Base-by-base conservation (phyloP, 768 basidiomycete genomes). In the Xerocomus potaroensis region DNA sequence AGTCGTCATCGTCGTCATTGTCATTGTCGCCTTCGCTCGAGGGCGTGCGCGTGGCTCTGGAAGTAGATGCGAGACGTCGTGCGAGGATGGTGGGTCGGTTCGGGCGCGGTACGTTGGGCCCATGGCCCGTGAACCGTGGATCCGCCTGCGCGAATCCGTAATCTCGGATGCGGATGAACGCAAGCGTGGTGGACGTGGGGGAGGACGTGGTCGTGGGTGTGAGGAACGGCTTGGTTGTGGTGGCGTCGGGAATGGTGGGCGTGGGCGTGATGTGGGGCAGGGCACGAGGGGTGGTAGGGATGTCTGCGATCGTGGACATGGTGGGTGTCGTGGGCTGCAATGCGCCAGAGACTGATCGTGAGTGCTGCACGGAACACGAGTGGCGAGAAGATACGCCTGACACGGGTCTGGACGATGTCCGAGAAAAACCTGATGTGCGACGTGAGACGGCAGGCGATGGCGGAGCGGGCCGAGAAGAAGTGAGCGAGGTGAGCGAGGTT, bases 401-500 rank as follows among this genome's bases (percentile, higher is more conserved):
- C 6, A 43, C 48, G 0, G 62, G 60, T 3, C 62, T 36, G 0
- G 63, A 66, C 7, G 64, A 60, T 0, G 53, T 8, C 11, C 63
- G 62, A 4, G 63, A 64, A 7, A 62, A 37, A 9, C 59, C 57
- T 10, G 75, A 74, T 39, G 65, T 43, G 47, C 68, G 49, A 29
- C 79, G 73, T 0, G 79, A 79, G 5, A 71, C 46, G 0, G 71
- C 77, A 14, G 81, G 82, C 2, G 80, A 83, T 4, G 77, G 77
- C 0, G 83, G 82, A 0, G 82, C 82, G 27, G 80, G 81, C 5
- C 82, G 78, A 1, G 73, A 73, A 11, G 75, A 73, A 1, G 69
- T 69, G 50, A 70, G 75, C 41, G 64, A 70, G 36, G 35, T 23
- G 5, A 22, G 12, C 22, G 35, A 36, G 12, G 21, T 11, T 3